Evolutionary conservation across 2,329 filamentous ascomycete genomes (phyloP).

Genomic region (Bipolaris zeicola): DNA sequence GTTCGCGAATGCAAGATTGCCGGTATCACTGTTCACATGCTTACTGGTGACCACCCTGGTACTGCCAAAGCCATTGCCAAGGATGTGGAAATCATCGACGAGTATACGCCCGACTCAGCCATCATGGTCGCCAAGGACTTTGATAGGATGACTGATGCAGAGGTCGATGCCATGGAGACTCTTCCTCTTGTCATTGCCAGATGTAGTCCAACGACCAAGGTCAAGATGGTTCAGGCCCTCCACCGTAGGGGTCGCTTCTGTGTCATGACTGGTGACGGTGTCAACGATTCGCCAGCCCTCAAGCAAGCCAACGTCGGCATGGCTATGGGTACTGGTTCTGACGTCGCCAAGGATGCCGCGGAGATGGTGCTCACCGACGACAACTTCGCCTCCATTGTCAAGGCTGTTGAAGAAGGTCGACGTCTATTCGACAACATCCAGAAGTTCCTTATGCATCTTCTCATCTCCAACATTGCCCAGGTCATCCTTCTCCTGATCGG

Average conservation of each 20-base stretch:
- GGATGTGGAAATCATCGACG: conserved; percentile 52
- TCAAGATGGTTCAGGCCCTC: conserved; percentile 54
- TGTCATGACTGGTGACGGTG: conserved; percentile 53
- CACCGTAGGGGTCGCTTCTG: conserved; percentile 47
- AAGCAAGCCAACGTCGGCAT: conserved; percentile 51
- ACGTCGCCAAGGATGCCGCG: conserved; percentile 50
- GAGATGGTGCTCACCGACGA: conserved; percentile 51
- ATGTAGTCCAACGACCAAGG: conserved; percentile 55
- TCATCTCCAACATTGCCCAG: conserved; percentile 57
- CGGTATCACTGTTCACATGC: conserved; percentile 57
- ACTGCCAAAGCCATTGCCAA: conserved; percentile 56
- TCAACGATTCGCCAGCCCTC: conserved; percentile 51
- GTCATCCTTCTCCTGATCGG: conserved; percentile 55
- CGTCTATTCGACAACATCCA: conserved; percentile 51
- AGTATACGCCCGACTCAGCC: conserved; percentile 30
- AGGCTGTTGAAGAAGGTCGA: conserved; percentile 50
- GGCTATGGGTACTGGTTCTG: conserved; percentile 50
- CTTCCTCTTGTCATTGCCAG: conserved; percentile 54
- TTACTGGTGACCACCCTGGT: conserved; percentile 55
- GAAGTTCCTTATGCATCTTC: conserved; percentile 56
- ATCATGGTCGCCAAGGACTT: conserved; percentile 55
- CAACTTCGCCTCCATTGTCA: conserved; percentile 51
- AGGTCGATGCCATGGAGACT: conserved; percentile 50
- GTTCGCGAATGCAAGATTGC: conserved; percentile 54
- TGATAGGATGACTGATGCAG: conserved; percentile 51